Evolutionary conservation across 2,329 filamentous ascomycete species (phyloP).

Genomic region (Madurella mycetomatis): DNA sequence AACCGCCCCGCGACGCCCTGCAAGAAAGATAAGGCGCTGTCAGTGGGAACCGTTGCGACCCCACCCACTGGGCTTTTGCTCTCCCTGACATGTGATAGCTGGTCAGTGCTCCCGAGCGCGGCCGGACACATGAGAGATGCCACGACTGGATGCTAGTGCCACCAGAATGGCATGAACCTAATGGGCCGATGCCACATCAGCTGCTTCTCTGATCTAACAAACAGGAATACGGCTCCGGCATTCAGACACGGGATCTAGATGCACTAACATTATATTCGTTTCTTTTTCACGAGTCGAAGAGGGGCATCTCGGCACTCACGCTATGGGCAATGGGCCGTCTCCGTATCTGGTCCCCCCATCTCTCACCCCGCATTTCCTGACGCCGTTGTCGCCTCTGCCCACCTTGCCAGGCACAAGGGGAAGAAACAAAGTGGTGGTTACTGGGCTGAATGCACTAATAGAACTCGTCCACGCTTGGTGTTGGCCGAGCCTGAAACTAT

Average conservation of each 20-base stretch:
- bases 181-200: not conserved
- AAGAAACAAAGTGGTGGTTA: too few relatives aligned
- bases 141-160: not conserved
- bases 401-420: not conserved
- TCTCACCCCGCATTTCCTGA: not conserved
- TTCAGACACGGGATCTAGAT: not conserved
- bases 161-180: not conserved
- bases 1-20: not conserved
- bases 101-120: not conserved
- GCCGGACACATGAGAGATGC: not conserved
- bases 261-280: not conserved
- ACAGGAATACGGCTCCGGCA: not conserved
- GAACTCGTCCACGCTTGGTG: too few relatives aligned
- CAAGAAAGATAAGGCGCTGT: not conserved
- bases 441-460: too few relatives aligned
- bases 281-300: not conserved
- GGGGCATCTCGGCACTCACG: too few relatives aligned
- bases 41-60: conserved; percentile 1
- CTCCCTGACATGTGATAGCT: not conserved
- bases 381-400: not conserved
- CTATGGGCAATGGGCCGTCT: not conserved
- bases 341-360: not conserved
- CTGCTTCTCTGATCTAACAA: not conserved
- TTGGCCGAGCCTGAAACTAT: too few relatives aligned
- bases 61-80: not conserved